Base-by-base conservation (phyloP, 768 basidiomycete genomes). In the Polyporus arcularius region DNA sequence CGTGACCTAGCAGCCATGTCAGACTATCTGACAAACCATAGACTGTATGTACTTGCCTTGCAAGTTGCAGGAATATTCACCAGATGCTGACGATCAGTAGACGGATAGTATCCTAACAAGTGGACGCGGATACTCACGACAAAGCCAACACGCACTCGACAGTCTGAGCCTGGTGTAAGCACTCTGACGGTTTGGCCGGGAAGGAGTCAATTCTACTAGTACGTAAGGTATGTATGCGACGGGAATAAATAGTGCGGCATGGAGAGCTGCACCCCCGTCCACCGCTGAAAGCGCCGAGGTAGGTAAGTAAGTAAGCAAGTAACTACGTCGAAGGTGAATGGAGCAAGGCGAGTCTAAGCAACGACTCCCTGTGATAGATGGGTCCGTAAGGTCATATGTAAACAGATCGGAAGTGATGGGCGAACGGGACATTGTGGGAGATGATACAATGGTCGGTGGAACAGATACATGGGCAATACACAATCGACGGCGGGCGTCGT, bases 401-500 rank as follows among this genome's bases (percentile, higher is more conserved):
- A 31, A 35, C 12, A 16, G 7, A 18, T 26, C n/a, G 9, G 51
- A 28, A 53, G 35, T 38, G 26, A 11, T 26, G 5, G 9, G 10
- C 9, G 18, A 15, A 41, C 15, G 18, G 39, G 21, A 2, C 11
- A 41, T 10, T 53, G 39, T 21, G 39, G 26, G 18, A 18, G 39
- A 53, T 53, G 55, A 53, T 57, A 63, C 57, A 55, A 54, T 43
- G 61, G 40, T 52, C 46, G 46, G 31, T 51, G 55, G 49, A 31
- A 49, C 48, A 9, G 61, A 58, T 63, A 58, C 61, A 58, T 49
- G 57, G 52, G 56, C 41, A 46, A 39, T 55, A 63, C 53, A 58
- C 4, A 26, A 28, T 59, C 39, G 49, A 21, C 21, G 18, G 16
- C n/a, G 16, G 42, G 55, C 50, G 31, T 43, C 38, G 30, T 4